A percentile compares a stretch with the other conserved stretches of the same genome.
These are phyloP conservation scores for Selaginella moellendorffii DNA, from an alignment of 75 land plant species.

Conservation along the genomic window DNA sequence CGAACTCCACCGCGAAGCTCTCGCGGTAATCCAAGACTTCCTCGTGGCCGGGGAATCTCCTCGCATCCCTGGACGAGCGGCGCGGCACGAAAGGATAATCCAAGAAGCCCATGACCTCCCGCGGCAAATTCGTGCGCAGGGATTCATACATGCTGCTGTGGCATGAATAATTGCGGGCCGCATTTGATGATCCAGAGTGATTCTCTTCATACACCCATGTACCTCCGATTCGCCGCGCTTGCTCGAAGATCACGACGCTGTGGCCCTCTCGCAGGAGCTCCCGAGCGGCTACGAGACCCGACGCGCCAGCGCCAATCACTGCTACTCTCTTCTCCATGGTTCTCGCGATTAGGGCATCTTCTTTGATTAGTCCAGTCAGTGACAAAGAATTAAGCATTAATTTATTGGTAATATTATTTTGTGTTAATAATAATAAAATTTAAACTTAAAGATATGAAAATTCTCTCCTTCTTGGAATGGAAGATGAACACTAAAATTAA, in stretches of 20 bases:
- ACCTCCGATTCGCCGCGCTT: constrained; percentile 43
- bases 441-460: no score
- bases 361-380: no score
- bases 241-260: constrained; percentile 49
- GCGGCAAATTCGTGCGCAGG: constrained; percentile 68
- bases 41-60: constrained; percentile 59
- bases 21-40: constrained; percentile 58
- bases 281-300: constrained; percentile 70
- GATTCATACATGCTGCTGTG: constrained; percentile 64
- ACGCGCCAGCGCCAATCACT: constrained; percentile 78
- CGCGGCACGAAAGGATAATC: constrained; percentile 49
- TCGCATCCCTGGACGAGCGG: no score
- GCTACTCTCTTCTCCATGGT: no score
- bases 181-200: constrained; percentile 36
- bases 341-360: no score
- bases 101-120: no score
- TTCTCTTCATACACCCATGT: constrained; percentile 68
- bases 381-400: no score
- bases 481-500: no score
- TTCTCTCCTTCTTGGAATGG: no score
- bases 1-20: constrained; percentile 18
- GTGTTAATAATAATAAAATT: no score
- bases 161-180: constrained; percentile 18
- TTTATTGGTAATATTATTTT: no score
- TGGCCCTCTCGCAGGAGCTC: constrained; percentile 52